Evolutionary conservation across 495 filamentous ascomycete species (phyloP).

Genomic region (Letharia columbiana): DNA sequence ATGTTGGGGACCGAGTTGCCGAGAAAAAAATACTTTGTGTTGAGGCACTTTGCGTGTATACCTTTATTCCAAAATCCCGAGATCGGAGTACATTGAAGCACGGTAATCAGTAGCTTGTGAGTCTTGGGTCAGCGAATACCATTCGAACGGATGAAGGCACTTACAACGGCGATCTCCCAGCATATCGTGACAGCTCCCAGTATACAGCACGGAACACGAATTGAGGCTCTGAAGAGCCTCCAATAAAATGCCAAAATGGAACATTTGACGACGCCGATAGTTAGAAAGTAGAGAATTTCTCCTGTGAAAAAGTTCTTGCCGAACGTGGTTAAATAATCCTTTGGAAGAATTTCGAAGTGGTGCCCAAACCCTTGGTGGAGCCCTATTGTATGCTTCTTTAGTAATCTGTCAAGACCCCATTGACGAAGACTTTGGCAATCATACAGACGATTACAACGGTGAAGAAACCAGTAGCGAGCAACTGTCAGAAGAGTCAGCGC

Average conservation of each 20-base stretch:
- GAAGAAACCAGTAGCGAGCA: neutral
- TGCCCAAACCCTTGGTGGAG: slow-evolving; percentile 17
- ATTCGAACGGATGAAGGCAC: neutral
- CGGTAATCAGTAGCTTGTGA: slow-evolving; percentile 7
- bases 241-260: slow-evolving; percentile 25
- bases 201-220: slow-evolving; percentile 12
- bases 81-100: slow-evolving; percentile 14
- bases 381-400: neutral
- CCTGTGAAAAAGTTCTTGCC: slow-evolving; percentile 17
- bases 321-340: slow-evolving; percentile 7
- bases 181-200: slow-evolving; percentile 4
- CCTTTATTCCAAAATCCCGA: neutral
- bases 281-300: slow-evolving; percentile 20
- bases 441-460: neutral
- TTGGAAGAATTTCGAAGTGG: slow-evolving; percentile 12
- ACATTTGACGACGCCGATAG: slow-evolving; percentile 20
- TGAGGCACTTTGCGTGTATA: slow-evolving; percentile 5
- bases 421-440: neutral
- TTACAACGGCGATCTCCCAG: slow-evolving; percentile 17
- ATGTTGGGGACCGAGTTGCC: slow-evolving; percentile 34
- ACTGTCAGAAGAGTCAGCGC: neutral
- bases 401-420: neutral
- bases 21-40: slow-evolving; percentile 8
- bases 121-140: neutral
- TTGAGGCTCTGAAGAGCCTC: slow-evolving; percentile 17